Percentiles rank a stretch among this genome's conserved stretches.
Evolutionary conservation across 495 filamentous ascomycete species (phyloP).

Genomic region (Polyplosphaeria fusca): DNA sequence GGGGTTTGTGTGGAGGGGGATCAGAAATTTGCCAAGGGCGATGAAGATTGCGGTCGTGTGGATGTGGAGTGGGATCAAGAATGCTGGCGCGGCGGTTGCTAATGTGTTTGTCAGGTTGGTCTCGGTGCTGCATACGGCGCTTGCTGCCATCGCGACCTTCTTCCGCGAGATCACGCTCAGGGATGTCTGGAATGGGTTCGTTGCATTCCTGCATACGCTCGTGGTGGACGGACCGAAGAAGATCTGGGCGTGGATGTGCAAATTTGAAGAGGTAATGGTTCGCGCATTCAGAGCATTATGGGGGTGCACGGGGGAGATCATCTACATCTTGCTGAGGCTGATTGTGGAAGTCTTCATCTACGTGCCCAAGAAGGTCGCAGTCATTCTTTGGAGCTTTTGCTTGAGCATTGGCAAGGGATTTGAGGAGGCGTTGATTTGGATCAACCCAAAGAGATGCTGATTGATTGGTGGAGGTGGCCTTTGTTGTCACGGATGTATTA

Average conservation of each 20-base stretch:
- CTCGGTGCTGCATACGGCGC: conserved; percentile 41
- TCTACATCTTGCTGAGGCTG: conserved; percentile 34
- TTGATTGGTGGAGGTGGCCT: too few relatives aligned
- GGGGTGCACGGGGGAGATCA: conserved; percentile 35
- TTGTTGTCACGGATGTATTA: too few relatives aligned
- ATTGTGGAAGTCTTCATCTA: conserved; percentile 37
- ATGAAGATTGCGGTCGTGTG: conserved; percentile 35
- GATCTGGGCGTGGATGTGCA: conserved; percentile 33
- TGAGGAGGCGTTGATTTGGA: conserved; percentile 44
- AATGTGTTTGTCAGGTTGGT: conserved; percentile 34
- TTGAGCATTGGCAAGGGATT: conserved; percentile 39
- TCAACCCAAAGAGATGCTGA: conserved; percentile 43
- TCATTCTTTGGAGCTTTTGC: conserved; percentile 37
- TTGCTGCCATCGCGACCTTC: conserved; percentile 39
- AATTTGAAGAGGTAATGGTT: conserved; percentile 29
- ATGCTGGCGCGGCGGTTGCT: conserved; percentile 32
- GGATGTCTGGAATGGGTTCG: conserved; percentile 43
- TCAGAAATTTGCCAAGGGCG: conserved; percentile 38
- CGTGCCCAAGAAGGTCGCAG: conserved; percentile 40
- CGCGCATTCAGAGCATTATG: conserved; percentile 36
- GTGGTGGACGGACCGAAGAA: conserved; percentile 39
- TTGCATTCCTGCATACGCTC: conserved; percentile 35
- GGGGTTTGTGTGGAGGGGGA: conserved; percentile 23
- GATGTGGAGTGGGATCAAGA: conserved; percentile 39
- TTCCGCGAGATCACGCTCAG: conserved; percentile 43